Evolutionary conservation across 2,329 filamentous ascomycete species (phyloP), one percentile per base, ranked within the genome.

Genomic region (Ophiostoma tasmaniense): DNA sequence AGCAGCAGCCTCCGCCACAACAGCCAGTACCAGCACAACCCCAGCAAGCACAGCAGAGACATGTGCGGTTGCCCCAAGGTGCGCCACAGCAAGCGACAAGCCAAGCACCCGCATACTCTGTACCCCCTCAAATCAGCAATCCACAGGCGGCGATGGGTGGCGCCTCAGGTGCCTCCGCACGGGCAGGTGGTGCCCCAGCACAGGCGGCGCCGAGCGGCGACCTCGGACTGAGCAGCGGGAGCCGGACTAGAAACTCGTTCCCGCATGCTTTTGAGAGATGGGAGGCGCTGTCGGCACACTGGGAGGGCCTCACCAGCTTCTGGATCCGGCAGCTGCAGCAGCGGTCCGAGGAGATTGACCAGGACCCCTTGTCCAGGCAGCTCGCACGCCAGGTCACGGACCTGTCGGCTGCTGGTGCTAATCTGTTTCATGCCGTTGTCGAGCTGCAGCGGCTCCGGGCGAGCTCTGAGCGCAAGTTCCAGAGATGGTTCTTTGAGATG

Each of bases 401-500:
- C 77, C 84, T 99, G n/a, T 97, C 95, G 33, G 95, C 95, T 8
- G 95, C 95, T 0, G 95, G 95, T 14, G 95, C 95, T 5, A 99
- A 99, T 74, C 83, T 99, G 0, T 99, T 99, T 78, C 95, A 99
- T 77, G 95, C 95, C 11, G 93, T 99, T 0, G 95, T 99, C 3
- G 95, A 99, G 78, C 82, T 99, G 64, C 95, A 99, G 78, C 89
- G 95, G 37, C 83, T 99, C 33, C 90, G 95, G 61, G 95, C 95
- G 50, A 97, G 93, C 69, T 98, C 94, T 0, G 95, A 99, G 79
- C 89, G 95, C 72, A 98, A 98, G 77, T 99, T 99, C 75, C 95
- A 99, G 79, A 87, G 95, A 66, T 99, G 95, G 95, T 98, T 98
- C 80, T 97, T 96, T 74, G 95, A 99, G 77, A 97, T 93, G 8